Conservation (phyloP, 805 yeast genomes). For the Wickerhamomyces pijperi region DNA sequence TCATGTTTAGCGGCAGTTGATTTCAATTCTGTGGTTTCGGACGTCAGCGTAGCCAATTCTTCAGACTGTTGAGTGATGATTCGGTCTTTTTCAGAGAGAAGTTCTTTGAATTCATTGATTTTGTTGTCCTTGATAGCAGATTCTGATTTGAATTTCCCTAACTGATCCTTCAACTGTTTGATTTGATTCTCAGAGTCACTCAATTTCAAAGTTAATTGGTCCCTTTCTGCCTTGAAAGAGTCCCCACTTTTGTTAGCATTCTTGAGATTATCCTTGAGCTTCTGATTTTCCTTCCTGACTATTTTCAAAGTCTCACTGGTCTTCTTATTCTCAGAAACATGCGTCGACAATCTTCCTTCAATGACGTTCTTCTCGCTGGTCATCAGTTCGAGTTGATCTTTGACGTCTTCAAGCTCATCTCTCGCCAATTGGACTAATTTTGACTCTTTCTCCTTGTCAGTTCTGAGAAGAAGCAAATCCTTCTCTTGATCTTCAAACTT, state of each 20-base stretch:
- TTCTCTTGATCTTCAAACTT: background rate
- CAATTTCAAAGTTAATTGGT: background rate
- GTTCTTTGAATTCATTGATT: background rate
- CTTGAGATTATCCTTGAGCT: background rate
- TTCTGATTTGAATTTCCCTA: background rate
- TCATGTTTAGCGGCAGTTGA: background rate
- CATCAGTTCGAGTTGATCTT: slow-evolving; percentile 1
- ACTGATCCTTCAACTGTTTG: background rate
- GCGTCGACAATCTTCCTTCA: background rate
- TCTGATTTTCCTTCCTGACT: background rate
- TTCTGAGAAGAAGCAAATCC: background rate
- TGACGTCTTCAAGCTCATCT: background rate
- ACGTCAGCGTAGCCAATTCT: background rate
- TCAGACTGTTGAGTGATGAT: background rate
- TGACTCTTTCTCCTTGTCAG: background rate
- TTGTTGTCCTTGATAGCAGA: slow-evolving; percentile 1
- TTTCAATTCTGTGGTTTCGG: background rate
- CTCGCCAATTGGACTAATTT: background rate
- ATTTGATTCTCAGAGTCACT: background rate
- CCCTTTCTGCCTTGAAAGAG: background rate
- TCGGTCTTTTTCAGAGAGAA: background rate
- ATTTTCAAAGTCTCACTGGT: background rate
- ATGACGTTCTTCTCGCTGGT: slow-evolving; percentile 1
- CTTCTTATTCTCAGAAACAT: background rate
- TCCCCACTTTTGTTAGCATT: background rate